phyloP scores from a whole-genome alignment of 2,329 filamentous ascomycete genomes.

The Cordyceps militaris region DNA sequence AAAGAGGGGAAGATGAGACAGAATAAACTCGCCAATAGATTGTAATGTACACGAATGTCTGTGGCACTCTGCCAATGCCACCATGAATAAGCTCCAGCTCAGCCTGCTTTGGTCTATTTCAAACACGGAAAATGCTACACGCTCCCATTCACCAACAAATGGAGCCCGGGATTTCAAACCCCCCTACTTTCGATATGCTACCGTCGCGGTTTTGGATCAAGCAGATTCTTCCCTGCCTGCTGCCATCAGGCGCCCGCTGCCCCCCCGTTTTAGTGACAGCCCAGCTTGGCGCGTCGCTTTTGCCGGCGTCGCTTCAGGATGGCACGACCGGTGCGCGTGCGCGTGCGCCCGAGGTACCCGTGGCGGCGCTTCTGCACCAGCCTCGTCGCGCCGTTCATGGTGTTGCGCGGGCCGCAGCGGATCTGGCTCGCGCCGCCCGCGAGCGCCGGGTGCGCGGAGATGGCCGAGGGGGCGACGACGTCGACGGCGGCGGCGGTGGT shows the following conservation, averaged over 20 bases:
- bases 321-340: slow-evolving; percentile 45
- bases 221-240: too few relatives aligned
- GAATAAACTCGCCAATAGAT: neutral
- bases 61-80: slow-evolving; percentile 6
- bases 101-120: neutral
- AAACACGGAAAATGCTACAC: neutral
- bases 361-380: slow-evolving; percentile 53
- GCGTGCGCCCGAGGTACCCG: slow-evolving; percentile 47
- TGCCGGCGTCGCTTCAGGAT: slow-evolving; percentile 43
- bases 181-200: neutral
- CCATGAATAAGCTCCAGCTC: neutral
- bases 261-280: slow-evolving; percentile 18
- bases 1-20: neutral
- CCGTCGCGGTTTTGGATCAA: too few relatives aligned
- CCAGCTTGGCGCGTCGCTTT: slow-evolving; percentile 44
- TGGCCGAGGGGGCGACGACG: slow-evolving; percentile 37
- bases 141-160: too few relatives aligned
- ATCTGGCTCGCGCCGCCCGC: slow-evolving; percentile 37
- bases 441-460: slow-evolving; percentile 49
- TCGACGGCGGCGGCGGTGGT: slow-evolving; percentile 27
- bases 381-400: slow-evolving; percentile 47
- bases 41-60: slow-evolving; percentile 3
- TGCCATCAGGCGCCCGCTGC: neutral
- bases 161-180: too few relatives aligned
- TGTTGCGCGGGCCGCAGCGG: slow-evolving; percentile 52